Conservation (phyloP, 805 yeast genomes). For the Lipomyces kockii region DNA sequence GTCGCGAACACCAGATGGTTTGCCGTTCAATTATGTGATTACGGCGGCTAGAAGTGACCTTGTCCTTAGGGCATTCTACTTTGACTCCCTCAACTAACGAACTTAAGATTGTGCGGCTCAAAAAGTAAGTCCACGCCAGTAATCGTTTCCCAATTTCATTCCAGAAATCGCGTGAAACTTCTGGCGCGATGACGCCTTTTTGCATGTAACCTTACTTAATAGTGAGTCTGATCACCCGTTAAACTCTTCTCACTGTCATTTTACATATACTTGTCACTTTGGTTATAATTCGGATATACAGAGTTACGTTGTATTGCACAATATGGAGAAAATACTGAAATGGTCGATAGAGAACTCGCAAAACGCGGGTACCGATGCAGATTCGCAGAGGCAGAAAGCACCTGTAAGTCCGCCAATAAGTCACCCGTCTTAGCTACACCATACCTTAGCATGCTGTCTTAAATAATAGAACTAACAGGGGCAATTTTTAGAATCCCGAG, state of each 20-base stretch:
- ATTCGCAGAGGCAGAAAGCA: conserved; percentile 64
- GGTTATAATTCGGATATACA: neutral
- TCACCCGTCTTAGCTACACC: neutral
- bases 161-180: conserved; percentile 25
- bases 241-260: too few species aligned
- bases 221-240: too few species aligned
- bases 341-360: conserved; percentile 88
- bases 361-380: conserved; percentile 67
- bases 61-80: neutral
- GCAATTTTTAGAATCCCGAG: conserved; percentile 60
- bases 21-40: too few species aligned
- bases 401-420: conserved; percentile 22
- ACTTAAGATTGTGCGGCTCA: neutral
- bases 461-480: neutral
- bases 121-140: neutral
- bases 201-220: neutral
- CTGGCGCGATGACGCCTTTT: conserved; percentile 5
- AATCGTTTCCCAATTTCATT: neutral
- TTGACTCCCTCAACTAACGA: too few species aligned
- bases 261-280: neutral
- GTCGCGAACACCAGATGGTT: too few species aligned
- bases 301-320: neutral
- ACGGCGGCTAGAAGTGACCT: too few species aligned
- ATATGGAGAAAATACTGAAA: conserved; percentile 86
- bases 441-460: neutral